Evolutionary conservation across 164 flowering plant species (phyloP).

Genomic region (Annona cherimola): DNA sequence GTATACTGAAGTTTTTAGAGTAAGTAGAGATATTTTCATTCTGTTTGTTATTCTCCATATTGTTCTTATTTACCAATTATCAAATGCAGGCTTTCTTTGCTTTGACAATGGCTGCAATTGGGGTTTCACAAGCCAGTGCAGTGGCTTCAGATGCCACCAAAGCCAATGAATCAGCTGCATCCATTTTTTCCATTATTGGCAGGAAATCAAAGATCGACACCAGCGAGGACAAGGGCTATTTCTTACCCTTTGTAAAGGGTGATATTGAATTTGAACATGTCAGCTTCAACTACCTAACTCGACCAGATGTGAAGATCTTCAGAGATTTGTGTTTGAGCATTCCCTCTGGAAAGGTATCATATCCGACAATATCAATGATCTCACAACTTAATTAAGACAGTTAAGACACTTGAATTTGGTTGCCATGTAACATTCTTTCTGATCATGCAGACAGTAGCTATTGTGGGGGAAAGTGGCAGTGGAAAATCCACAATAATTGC

Average conservation of each 20-base stretch:
- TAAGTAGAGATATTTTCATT: background rate
- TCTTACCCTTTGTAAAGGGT: slow-evolving; percentile 33
- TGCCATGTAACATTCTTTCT: background rate
- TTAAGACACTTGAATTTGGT: background rate
- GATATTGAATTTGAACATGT: slow-evolving; percentile 40
- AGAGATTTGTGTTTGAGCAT: slow-evolving; percentile 35
- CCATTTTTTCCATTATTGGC: slow-evolving; percentile 42
- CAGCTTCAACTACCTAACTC: slow-evolving; percentile 44
- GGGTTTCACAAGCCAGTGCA: slow-evolving; percentile 40
- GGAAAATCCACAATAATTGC: slow-evolving; percentile 70
- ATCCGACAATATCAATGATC: background rate
- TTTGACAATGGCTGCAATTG: slow-evolving; percentile 41
- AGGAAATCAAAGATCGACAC: slow-evolving; percentile 39
- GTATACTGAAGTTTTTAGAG: slow-evolving; percentile 14
- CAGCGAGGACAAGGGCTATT: slow-evolving; percentile 33
- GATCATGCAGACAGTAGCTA: slow-evolving; percentile 55
- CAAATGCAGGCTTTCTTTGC: slow-evolving; percentile 57
- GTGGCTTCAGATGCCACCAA: slow-evolving; percentile 37
- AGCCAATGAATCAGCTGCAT: slow-evolving; percentile 38
- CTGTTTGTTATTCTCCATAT: background rate
- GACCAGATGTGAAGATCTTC: slow-evolving; percentile 41
- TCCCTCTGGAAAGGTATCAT: slow-evolving; percentile 37
- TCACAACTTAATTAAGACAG: background rate
- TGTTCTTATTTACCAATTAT: background rate
- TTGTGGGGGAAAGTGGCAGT: slow-evolving; percentile 79